Percentiles rank a stretch among this genome's conserved stretches.
Conservation (phyloP, 2,329 filamentous ascomycete species). For the Fusarium sp. region DNA sequence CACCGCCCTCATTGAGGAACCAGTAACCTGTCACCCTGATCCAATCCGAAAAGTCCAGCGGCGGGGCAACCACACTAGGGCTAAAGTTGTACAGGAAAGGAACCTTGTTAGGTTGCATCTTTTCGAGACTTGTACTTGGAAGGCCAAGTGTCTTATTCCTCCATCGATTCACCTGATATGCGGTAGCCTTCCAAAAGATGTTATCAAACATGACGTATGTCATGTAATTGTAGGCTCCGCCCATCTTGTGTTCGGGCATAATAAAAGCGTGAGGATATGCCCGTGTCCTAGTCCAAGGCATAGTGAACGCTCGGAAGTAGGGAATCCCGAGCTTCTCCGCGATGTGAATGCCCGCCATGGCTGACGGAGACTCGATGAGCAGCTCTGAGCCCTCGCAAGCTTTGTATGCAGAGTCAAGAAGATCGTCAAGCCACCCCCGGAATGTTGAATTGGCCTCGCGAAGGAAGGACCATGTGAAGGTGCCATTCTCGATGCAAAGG, state of each 20-base stretch:
- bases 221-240: slow-evolving; percentile 94
- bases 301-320: slow-evolving; percentile 97
- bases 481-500: slow-evolving; percentile 96
- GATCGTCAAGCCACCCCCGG: slow-evolving; percentile 93
- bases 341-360: slow-evolving; percentile 98
- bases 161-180: slow-evolving; percentile 94
- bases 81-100: slow-evolving; percentile 99
- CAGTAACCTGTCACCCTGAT: slow-evolving; percentile 97
- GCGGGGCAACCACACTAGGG: slow-evolving; percentile 91
- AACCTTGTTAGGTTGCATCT: slow-evolving; percentile 97
- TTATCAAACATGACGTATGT: slow-evolving; percentile 98
- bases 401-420: slow-evolving; percentile 84
- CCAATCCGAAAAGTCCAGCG: slow-evolving; percentile 97
- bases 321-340: slow-evolving; percentile 93
- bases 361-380: slow-evolving; percentile 93
- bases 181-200: slow-evolving; percentile 95
- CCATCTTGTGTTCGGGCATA: slow-evolving; percentile 93
- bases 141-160: slow-evolving; percentile 84
- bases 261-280: slow-evolving; percentile 98
- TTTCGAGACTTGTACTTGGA: slow-evolving; percentile 86
- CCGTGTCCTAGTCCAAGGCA: slow-evolving; percentile 97
- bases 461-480: slow-evolving; percentile 94
- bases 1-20: slow-evolving; percentile 86
- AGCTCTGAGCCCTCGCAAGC: slow-evolving; percentile 91
- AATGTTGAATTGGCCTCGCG: slow-evolving; percentile 90